Evolutionary conservation across 176 grass and related monocot species (phyloP), one percentile per base, ranked within the genome.

Genomic region (Secale cereale): DNA sequence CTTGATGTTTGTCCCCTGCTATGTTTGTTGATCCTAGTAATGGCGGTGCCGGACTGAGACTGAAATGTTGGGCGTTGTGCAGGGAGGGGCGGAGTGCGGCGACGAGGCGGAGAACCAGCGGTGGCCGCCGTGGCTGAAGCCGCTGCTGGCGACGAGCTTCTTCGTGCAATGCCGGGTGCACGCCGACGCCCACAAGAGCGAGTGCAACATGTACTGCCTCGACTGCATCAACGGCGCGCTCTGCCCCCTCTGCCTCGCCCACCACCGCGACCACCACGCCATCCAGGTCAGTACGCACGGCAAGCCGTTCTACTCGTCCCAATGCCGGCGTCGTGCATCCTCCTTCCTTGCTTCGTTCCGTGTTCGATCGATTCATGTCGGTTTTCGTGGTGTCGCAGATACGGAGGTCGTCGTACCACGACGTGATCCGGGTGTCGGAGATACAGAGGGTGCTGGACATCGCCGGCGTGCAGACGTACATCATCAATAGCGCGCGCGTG

Each of bases 161-260:
- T 98, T 98, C 87, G 89, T 87, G 72, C 97, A 99, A 94, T 99
- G 97, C 93, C 82, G 88, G 65, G 70, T 72, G 32, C 96, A 98
- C 83, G 85, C 79, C 1, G 91, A 89, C 59, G 87, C 83, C 65
- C 93, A 92, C 89, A 98, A 93, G 83, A 92, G 91, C 61, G 95
- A 95, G 86, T 98, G 96, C 85, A 98, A 98, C 88, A 95, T 95
- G 96, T 98, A 90, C 87, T 98, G 96, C 86, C 91, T 98, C 74
- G 93, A 95, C 66, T 98, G 96, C 86, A 73, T 83, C 80, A 77
- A 91, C 76, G 96, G 91, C 78, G 89, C 91, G 19, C 93, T 98
- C 64, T 98, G 96, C 86, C 92, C 96, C 7, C 83, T 93, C 75
- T 98, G 96, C 88, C 85, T 95, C 87, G 81, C 84, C 52, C 78